A percentile compares a stretch with the other conserved stretches of the same genome.
Conservation (phyloP, 768 basidiomycete genomes). For the Russula lepida region DNA sequence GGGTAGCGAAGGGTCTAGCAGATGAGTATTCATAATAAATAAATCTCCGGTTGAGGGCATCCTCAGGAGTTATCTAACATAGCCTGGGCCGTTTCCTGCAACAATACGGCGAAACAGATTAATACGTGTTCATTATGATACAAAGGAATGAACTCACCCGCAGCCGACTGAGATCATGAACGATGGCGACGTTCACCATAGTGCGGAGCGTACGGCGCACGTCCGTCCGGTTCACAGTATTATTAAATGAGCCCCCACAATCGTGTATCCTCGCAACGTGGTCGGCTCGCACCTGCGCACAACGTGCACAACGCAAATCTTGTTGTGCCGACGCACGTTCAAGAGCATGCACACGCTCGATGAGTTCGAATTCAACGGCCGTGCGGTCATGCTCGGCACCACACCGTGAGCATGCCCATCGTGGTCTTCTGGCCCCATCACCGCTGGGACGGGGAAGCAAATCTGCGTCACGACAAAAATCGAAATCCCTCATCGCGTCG, state of each 20-base stretch:
- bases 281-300: constrained; percentile 85
- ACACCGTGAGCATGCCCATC: constrained; percentile 67
- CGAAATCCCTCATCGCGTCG: constrained; percentile 81
- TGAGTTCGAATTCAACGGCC: constrained; percentile 78
- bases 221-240: constrained; percentile 67
- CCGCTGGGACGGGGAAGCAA: constrained; percentile 53
- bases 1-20: neutral
- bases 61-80: constrained; percentile 14
- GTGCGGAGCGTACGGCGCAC: constrained; percentile 64
- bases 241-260: constrained; percentile 79
- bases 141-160: constrained; percentile 39
- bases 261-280: constrained; percentile 78
- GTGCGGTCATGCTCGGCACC: constrained; percentile 82
- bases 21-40: neutral
- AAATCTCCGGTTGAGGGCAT: too few species aligned
- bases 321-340: constrained; percentile 78
- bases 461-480: constrained; percentile 89
- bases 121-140: neutral
- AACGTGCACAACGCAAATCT: constrained; percentile 82
- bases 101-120: neutral
- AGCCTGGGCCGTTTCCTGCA: constrained; percentile 17
- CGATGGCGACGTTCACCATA: constrained; percentile 73
- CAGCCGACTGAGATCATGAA: constrained; percentile 58
- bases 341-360: constrained; percentile 62
- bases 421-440: constrained; percentile 33